Percentiles rank a stretch among this genome's conserved stretches.
These are phyloP conservation scores for Clavulina sp. DNA, from an alignment of 768 basidiomycete species.

Conservation along the genomic window DNA sequence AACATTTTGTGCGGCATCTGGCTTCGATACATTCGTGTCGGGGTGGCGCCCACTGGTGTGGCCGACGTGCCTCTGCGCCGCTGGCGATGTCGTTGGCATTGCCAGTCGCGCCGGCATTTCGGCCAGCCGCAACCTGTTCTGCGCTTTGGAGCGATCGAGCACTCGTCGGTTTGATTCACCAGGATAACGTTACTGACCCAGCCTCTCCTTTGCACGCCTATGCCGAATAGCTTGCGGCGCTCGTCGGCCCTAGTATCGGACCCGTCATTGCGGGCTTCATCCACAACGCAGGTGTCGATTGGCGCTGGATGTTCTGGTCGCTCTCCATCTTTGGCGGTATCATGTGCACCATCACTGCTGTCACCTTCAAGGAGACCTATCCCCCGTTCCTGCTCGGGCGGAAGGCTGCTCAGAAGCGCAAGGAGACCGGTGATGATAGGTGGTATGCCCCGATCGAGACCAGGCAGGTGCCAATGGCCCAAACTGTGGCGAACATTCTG, in stretches of 20 bases:
- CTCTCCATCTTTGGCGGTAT: slow-evolving; percentile 13
- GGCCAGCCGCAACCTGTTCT: slow-evolving; percentile 11
- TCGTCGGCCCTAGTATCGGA: slow-evolving; percentile 15
- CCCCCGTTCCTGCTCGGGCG: slow-evolving; percentile 5
- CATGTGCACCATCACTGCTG: slow-evolving; percentile 5
- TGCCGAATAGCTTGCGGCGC: too few species aligned
- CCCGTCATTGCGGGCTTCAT: slow-evolving; percentile 14
- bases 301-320: slow-evolving; percentile 16
- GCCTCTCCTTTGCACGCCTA: too few species aligned
- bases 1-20: slow-evolving; percentile 13
- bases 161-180: too few species aligned
- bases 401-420: slow-evolving; percentile 12
- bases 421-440: slow-evolving; percentile 14
- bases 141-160: slow-evolving; percentile 11
- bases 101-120: too few species aligned
- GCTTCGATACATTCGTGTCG: slow-evolving; percentile 15
- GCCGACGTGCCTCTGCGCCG: too few species aligned
- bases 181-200: too few species aligned
- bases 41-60: slow-evolving; percentile 12
- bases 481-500: slow-evolving; percentile 9
- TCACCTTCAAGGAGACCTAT: slow-evolving; percentile 14
- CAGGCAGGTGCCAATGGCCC: not conserved
- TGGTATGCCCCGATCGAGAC: not conserved
- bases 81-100: too few species aligned
- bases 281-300: slow-evolving; percentile 2